Evolutionary conservation across 2,329 filamentous ascomycete genomes (phyloP), one percentile per base, ranked within the genome.

Genomic region (Fusarium falciforme): DNA sequence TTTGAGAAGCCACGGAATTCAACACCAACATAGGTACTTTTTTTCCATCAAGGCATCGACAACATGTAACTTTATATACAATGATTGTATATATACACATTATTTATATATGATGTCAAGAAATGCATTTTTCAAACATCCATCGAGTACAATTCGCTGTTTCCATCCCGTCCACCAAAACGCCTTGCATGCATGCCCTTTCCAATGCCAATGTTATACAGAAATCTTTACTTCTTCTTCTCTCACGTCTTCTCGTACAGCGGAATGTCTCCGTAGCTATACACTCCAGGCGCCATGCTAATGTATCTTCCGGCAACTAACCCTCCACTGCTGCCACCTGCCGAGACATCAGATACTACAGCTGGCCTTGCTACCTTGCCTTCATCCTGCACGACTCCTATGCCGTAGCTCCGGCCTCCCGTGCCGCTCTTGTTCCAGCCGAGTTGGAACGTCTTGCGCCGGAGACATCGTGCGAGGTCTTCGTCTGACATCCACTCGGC

Each of bases 401-500:
- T 79, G 25, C 77, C 77, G 33, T 77, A 79, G 40, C 33, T 72
- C 20, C 75, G 75, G 5, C 62, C 67, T n/a, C 71, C 73, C 4
- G 52, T 63, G 20, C 67, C 60, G 17, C 64, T 66, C 25, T 72
- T 75, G 12, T 73, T 71, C 74, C 75, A 79, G 47, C 76, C 76
- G 9, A 79, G 71, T 27, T 73, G 70, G 47, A 79, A 79, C 11
- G 78, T 77, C 44, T 76, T 78, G 31, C 76, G 76, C n/a, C 77
- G 74, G 6, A 79, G 64, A n/a, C 74, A 73, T 40, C 75, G 59
- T 11, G 70, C 75, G n/a, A 80, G 58, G 38, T 76, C 70, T 17
- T 73, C 68, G 25, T 79, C 77, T n/a, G 71, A 61, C 71, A 80
- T 76, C 76, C 78, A 79, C 35, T 78, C 77, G 10, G 73, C 75